Evolutionary conservation across 2,329 filamentous ascomycete species (phyloP).

Genomic region (Penicillium sp.): DNA sequence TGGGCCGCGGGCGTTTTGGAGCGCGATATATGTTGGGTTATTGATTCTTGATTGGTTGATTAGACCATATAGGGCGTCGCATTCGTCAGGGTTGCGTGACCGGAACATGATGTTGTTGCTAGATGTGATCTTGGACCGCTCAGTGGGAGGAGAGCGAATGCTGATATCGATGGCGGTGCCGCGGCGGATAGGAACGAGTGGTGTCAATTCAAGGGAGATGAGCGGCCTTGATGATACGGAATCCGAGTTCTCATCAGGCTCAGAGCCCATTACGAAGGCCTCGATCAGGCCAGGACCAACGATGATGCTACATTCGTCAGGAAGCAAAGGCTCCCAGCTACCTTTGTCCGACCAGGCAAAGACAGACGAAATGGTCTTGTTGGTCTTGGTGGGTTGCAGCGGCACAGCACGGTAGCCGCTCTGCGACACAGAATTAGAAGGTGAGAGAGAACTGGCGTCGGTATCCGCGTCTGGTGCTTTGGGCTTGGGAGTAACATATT

Average conservation of each 20-base stretch:
- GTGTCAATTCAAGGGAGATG: constrained; percentile 79
- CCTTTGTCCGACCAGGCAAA: constrained; percentile 64
- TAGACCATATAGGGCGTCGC: constrained; percentile 75
- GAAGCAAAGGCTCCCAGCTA: constrained; percentile 59
- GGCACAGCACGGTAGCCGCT: constrained; percentile 59
- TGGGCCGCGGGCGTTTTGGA: constrained; percentile 67
- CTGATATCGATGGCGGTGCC: constrained; percentile 93
- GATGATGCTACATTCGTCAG: constrained; percentile 61
- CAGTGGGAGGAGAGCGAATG: constrained; percentile 79
- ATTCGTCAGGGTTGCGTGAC: constrained; percentile 71
- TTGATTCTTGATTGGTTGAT: constrained; percentile 88
- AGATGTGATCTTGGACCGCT: constrained; percentile 65
- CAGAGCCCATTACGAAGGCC: constrained; percentile 56
- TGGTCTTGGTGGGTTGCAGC: constrained; percentile 46
- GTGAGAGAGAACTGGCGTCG: constrained; percentile 63
- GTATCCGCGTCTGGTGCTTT: constrained; percentile 38
- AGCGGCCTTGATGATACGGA: constrained; percentile 46
- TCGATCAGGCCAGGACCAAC: constrained; percentile 64
- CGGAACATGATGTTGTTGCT: constrained; percentile 89
- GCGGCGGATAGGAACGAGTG: constrained; percentile 82
- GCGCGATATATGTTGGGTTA: constrained; percentile 81
- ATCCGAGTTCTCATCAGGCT: constrained; percentile 15
- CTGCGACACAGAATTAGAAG: constrained; percentile 81
- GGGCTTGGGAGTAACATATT: constrained; percentile 50
- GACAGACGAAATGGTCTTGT: constrained; percentile 57